Conservation (phyloP, 106 monocot species). For the Acanthochlamys bracteata region DNA sequence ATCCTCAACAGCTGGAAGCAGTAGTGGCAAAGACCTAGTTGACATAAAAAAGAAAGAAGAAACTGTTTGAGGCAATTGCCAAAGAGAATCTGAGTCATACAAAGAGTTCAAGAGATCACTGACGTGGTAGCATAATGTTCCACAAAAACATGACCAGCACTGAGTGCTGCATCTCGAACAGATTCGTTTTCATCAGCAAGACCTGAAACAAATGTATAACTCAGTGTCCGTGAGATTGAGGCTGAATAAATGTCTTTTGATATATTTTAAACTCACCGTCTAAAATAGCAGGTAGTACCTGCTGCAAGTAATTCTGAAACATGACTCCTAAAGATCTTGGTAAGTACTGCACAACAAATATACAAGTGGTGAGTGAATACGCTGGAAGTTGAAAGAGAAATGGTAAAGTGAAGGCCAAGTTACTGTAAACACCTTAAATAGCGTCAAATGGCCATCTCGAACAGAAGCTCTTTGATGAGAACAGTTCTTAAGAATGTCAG, state of each 20-base stretch:
- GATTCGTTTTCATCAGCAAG: conserved; percentile 99
- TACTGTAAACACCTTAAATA: conserved; percentile 58
- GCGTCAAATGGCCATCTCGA: conserved; percentile 85
- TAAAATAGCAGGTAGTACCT: conserved; percentile 86
- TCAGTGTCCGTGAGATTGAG: too few species aligned
- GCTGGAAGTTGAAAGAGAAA: neutral
- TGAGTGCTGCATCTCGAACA: conserved; percentile 95
- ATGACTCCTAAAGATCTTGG: conserved; percentile 86
- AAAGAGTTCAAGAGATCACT: conserved; percentile 11
- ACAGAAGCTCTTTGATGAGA: conserved; percentile 91
- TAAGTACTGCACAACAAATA: conserved; percentile 52
- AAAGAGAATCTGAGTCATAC: neutral
- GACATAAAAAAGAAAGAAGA: neutral
- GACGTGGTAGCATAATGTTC: conserved; percentile 98
- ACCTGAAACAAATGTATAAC: conserved; percentile 31
- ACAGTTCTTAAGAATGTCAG: conserved; percentile 88
- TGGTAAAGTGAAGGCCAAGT: too few species aligned
- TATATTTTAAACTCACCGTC: conserved; percentile 56
- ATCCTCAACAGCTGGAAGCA: conserved; percentile 94
- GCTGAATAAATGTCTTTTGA: too few species aligned
- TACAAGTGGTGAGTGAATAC: conserved; percentile 15
- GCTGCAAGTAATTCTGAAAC: conserved; percentile 92
- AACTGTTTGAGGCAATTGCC: too few species aligned
- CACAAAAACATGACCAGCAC: conserved; percentile 98
- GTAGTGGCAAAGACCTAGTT: conserved; percentile 77